These are phyloP conservation scores for Coccinonectria pachysandricola DNA, from an alignment of 2,329 filamentous ascomycete species.

Conservation along the genomic window DNA sequence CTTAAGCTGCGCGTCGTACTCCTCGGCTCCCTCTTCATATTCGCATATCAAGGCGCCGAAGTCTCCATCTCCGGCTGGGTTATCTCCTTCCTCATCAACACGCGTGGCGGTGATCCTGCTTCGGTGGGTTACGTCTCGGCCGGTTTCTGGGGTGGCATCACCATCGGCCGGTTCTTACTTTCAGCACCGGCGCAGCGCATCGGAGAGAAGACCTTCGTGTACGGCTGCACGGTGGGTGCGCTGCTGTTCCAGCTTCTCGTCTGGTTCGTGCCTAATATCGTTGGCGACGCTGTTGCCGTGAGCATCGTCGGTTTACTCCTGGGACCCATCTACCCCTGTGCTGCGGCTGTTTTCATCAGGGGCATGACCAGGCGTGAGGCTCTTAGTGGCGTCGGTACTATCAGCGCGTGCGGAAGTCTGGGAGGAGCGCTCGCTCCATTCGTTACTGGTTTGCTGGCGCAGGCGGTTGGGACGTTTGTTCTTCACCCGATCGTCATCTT, in stretches of 20 bases:
- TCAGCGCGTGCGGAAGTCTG: conserved; percentile 57
- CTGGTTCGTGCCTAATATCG: conserved; percentile 68
- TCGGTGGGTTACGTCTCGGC: conserved; percentile 72
- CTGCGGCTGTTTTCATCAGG: conserved; percentile 52
- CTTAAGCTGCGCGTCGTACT: conserved; percentile 51
- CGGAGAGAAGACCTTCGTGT: conserved; percentile 62
- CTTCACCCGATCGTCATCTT: conserved; percentile 58
- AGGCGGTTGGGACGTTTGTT: conserved; percentile 52
- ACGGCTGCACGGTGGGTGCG: conserved; percentile 49
- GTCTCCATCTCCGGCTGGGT: conserved; percentile 81
- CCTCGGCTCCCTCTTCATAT: conserved; percentile 71
- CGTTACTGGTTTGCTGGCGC: conserved; percentile 52
- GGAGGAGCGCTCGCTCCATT: conserved; percentile 61
- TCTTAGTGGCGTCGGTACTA: conserved; percentile 55
- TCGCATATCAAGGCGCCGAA: conserved; percentile 77
- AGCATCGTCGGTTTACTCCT: conserved; percentile 64
- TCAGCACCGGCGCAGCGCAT: conserved; percentile 54
- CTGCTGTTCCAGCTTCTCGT: conserved; percentile 63
- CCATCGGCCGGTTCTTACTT: conserved; percentile 62
- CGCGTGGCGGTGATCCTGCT: conserved; percentile 57
- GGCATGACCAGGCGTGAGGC: conserved; percentile 49
- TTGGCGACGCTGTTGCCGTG: conserved; percentile 57
- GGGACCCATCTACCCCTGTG: conserved; percentile 71
- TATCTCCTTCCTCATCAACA: conserved; percentile 70
- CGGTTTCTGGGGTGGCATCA: conserved; percentile 64